Percentiles rank a stretch among this genome's conserved stretches.
phyloP scores from a whole-genome alignment of 2,329 filamentous ascomycete species.

The Cladosporium colombiae region DNA sequence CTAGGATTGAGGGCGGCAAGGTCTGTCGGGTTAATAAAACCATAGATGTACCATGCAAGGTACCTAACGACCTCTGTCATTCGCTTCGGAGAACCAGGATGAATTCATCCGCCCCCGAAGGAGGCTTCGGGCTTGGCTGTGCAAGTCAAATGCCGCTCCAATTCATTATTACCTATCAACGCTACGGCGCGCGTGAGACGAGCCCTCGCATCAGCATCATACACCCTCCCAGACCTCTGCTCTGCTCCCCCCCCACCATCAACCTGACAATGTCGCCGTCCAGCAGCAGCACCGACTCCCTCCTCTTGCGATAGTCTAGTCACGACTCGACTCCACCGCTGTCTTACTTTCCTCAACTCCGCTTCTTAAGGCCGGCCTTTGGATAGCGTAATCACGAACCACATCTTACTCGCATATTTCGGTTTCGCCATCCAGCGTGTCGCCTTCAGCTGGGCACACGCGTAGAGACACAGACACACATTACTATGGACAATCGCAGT shows the following conservation, averaged over 20 bases:
- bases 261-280: neutral
- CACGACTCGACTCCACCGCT: neutral
- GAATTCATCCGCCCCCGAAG: conserved; percentile 3
- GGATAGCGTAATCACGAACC: conserved; percentile 5
- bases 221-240: neutral
- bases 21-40: neutral
- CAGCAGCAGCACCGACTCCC: neutral
- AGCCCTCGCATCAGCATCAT: neutral
- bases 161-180: neutral
- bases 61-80: neutral
- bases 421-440: neutral
- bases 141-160: neutral
- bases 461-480: neutral
- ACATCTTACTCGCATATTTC: neutral
- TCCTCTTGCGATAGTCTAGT: neutral
- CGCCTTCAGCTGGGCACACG: neutral
- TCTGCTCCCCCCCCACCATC: neutral
- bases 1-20: neutral
- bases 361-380: conserved; percentile 5
- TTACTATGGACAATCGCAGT: conserved; percentile 17
- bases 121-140: conserved; percentile 2
- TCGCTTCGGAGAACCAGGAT: neutral
- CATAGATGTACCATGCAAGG: neutral
- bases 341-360: neutral
- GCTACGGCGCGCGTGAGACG: neutral